Conservation (phyloP, 805 yeast species). For the Ogataea trehalophila region DNA sequence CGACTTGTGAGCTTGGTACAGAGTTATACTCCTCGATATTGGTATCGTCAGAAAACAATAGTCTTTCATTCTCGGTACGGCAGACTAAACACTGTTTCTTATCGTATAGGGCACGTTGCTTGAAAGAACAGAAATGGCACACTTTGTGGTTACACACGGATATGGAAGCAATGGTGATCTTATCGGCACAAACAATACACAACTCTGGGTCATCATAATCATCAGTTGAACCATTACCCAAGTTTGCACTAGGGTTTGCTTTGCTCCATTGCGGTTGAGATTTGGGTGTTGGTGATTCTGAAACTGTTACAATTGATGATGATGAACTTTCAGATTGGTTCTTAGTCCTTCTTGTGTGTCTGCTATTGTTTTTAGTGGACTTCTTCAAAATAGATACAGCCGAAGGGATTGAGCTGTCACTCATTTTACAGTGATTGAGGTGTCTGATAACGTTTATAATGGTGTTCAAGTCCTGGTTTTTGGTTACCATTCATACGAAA, state of each 20-base stretch:
- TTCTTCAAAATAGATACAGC: too few species aligned
- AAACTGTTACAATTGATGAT: too few species aligned
- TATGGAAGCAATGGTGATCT: constrained; percentile 56
- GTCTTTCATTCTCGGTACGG: constrained; percentile 57
- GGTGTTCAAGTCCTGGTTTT: too few species aligned
- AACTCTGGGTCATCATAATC: constrained; percentile 23
- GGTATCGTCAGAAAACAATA: constrained; percentile 53
- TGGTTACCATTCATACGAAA: too few species aligned
- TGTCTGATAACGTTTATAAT: too few species aligned
- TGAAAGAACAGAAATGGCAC: constrained; percentile 76
- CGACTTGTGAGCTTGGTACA: constrained; percentile 18
- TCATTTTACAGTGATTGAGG: too few species aligned
- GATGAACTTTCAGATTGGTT: too few species aligned
- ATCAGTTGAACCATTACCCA: background rate
- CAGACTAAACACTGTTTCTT: constrained; percentile 80
- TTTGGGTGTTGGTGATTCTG: background rate
- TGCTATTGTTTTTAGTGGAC: too few species aligned
- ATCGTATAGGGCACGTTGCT: constrained; percentile 76
- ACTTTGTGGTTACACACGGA: constrained; percentile 82
- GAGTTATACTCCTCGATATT: constrained; percentile 33
- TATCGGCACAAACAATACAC: constrained; percentile 85
- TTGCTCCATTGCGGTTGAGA: constrained; percentile 9
- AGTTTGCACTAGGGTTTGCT: constrained; percentile 1
- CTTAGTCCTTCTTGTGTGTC: too few species aligned
- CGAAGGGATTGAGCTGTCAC: too few species aligned